Evolutionary conservation across 2,329 filamentous ascomycete species (phyloP), one percentile per base, ranked within the genome.

Genomic region (Cladophialophora yegresii): DNA sequence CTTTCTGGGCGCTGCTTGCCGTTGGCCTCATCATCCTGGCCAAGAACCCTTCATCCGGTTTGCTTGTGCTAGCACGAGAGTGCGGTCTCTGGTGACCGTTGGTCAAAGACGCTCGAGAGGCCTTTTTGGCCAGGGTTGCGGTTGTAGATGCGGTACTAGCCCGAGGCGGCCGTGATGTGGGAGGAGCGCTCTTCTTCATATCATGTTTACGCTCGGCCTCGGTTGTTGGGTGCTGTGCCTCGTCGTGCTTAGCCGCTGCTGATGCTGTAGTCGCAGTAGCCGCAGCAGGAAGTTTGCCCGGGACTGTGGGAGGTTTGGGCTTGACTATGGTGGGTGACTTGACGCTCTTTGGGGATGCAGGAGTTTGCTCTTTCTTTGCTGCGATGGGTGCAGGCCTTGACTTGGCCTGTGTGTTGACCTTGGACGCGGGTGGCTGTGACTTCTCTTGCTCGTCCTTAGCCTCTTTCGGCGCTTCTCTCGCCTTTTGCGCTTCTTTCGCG

Each of bases 21-120:
- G 81, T 83, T 23, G 81, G 81, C 4, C 81, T 77, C 79, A 82
- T 83, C 80, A 83, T 82, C 59, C 81, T 74, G 13, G 80, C 80
- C 36, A 83, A 71, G 69, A 82, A 83, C 0, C 78, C 73, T 33
- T 82, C 79, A 63, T 80, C 79, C 4, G 78, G 73, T 7, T 76
- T 75, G 60, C 74, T 78, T 32, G 69, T 71, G 69, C 79, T 80
- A 23, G 72, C 67, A 23, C 79, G 77, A 23, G 80, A 79, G 54
- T 74, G 75, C 7, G 80, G 75, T 49, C 78, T 74, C 9, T 73
- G 72, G n/a, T 69, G 68, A 3, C 64, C 66, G 58, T 71, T 68
- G 26, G 70, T 68, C 30, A 73, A 65, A n/a, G 73, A 72, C 4
- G 70, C 62, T 32, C 70, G 68, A 26, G 72, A 72, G n/a, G 70